Base-by-base conservation (phyloP, 768 basidiomycete species). In the Rossbeevera mucosa region DNA sequence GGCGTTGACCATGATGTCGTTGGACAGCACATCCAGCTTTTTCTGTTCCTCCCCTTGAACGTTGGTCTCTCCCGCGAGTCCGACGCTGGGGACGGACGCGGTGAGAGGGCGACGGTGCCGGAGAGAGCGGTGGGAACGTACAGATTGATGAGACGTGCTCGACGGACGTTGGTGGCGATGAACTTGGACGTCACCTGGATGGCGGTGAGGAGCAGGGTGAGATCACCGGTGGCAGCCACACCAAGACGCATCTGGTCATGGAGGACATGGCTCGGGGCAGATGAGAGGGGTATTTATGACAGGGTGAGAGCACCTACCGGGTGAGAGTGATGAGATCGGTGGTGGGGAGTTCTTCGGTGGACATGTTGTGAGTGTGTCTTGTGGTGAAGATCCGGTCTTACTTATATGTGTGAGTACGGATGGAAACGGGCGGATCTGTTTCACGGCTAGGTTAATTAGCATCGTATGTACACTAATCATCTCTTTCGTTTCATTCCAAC, bases 31-130 rank as follows among this genome's bases (percentile, higher is more conserved):
- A 65, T 96, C 94, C 48, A 99, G 80, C 74, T 99, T 99, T 80
- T 99, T 99, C 79, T 99, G 96, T 66, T 98, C 96, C 70, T 98
- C 96, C 20, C 96, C 96, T 72, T 94, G 92, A 7, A 94, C 87
- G 66, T 99, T 99, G 24, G 90, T 90, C 66, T 94, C 93, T 14
- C 96, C 96, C 14, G 96, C 96, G 20, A 95, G 79, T 28, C 96
- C 96, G 59, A 99, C 88, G n/a, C 94, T 95, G 8, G 81, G 70
- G 98, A 64, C n/a, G 22, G 47, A 31, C 18, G 38, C 4, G 36
- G 44, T 54, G 20, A 56, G 53, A 33, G 28, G 24, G 31, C 18
- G 31, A 38, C 2, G 1, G 20, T 36, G 22, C 16, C 18, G 36
- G 42, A 14, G 47, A 13, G 31, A 21, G 50, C 22, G 26, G 41